Conservation (phyloP, 768 basidiomycete species). For the Lyophyllum atratum region DNA sequence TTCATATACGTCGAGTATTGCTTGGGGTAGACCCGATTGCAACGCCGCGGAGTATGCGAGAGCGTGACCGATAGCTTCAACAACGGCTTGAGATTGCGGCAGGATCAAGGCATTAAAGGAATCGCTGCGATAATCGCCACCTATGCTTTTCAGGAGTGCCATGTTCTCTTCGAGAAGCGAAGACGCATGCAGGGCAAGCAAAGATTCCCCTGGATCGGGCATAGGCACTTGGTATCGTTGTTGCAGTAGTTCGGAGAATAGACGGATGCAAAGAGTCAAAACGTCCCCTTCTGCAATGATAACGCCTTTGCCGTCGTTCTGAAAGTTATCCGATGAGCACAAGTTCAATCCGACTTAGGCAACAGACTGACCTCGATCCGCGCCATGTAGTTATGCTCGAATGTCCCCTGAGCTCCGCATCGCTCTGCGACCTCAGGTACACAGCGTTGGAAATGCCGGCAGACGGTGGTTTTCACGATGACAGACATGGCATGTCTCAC, state of each 20-base stretch:
- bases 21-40: conserved; percentile 41
- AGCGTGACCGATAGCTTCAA: conserved; percentile 68
- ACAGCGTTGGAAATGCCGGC: conserved; percentile 54
- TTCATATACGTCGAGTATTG: conserved; percentile 59
- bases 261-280: conserved; percentile 52
- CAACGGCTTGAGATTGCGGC: conserved; percentile 51
- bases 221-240: conserved; percentile 52
- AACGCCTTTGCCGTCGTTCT: conserved; percentile 57
- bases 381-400: conserved; percentile 63
- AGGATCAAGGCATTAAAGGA: conserved; percentile 55
- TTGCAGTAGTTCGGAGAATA: conserved; percentile 61
- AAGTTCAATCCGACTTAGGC: conserved; percentile 3
- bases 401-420: conserved; percentile 67
- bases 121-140: conserved; percentile 49
- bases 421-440: conserved; percentile 58
- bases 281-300: conserved; percentile 60
- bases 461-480: conserved; percentile 55
- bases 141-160: conserved; percentile 35
- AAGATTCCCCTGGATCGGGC: conserved; percentile 49
- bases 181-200: conserved; percentile 52
- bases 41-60: conserved; percentile 59
- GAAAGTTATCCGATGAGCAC: conserved; percentile 15
- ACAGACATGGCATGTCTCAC: conserved; percentile 58
- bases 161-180: conserved; percentile 50
- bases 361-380: conserved; percentile 45